A percentile compares a stretch with the other conserved stretches of the same genome.
Evolutionary conservation across 169 alveolate genomes (phyloP).

Genomic region (Cardiosporidium cionae): DNA sequence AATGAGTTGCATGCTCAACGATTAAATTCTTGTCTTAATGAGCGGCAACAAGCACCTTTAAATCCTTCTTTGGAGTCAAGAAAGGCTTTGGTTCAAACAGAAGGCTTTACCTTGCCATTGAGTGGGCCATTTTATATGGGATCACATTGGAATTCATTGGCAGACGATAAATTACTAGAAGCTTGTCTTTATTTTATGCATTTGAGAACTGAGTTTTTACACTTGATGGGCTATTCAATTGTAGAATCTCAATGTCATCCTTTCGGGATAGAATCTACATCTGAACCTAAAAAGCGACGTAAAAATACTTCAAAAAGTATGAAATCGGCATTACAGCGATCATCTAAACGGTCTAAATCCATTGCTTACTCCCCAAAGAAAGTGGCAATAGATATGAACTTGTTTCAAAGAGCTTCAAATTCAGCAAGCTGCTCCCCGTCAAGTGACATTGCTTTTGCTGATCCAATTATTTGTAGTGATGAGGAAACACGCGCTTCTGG

Average conservation of each 20-base stretch:
- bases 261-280: background rate
- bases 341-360: background rate
- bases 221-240: background rate
- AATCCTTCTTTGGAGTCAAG: no score
- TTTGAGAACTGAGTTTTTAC: background rate
- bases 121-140: background rate
- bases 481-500: background rate
- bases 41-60: no score
- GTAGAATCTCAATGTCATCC: background rate
- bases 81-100: background rate
- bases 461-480: background rate
- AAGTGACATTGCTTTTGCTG: no score
- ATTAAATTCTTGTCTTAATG: no score
- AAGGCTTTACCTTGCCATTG: background rate
- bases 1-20: no score
- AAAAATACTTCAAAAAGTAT: background rate
- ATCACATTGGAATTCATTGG: background rate
- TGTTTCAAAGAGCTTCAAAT: background rate
- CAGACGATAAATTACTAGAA: background rate
- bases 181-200: background rate
- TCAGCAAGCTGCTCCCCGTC: no score
- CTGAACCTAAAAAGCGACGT: background rate
- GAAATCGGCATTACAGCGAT: background rate
- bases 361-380: background rate
- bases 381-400: background rate